These are phyloP conservation scores for apple (Malus domestica) DNA, from an alignment of 306 rosid species.

Conservation along the genomic window DNA sequence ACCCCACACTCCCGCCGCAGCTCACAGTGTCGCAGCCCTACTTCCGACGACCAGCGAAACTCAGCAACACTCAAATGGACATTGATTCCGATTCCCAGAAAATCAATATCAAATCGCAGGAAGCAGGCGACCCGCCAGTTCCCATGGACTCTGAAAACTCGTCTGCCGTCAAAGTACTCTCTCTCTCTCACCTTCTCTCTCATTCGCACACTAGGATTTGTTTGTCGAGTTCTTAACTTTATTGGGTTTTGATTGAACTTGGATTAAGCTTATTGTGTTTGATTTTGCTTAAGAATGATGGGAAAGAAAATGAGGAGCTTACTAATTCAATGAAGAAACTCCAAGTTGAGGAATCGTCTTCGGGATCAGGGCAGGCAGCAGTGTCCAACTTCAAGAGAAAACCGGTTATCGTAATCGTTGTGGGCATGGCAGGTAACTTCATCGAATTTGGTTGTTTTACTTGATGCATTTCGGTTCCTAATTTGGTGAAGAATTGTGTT, in stretches of 20 bases:
- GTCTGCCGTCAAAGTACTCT: constrained; percentile 29
- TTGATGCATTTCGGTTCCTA: not conserved
- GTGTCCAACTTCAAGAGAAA: constrained; percentile 51
- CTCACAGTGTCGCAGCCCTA: too few species aligned
- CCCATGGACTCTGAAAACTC: constrained; percentile 9
- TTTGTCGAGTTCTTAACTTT: not conserved
- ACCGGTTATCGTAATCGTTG: constrained; percentile 81
- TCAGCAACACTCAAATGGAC: not conserved
- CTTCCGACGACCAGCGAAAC: not conserved
- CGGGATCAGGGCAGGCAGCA: constrained; percentile 33
- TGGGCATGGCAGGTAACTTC: constrained; percentile 82
- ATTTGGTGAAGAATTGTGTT: not conserved
- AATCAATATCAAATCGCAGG: not conserved
- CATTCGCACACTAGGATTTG: not conserved
- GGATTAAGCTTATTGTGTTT: constrained; percentile 1
- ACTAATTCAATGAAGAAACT: constrained; percentile 53
- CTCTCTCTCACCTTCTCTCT: not conserved
- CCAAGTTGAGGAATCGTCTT: constrained; percentile 50
- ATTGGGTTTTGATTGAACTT: not conserved
- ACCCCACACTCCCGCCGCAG: not conserved
- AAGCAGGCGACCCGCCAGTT: not conserved
- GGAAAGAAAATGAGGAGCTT: constrained; percentile 51
- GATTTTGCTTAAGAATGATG: constrained; percentile 35
- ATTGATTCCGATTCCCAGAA: not conserved
- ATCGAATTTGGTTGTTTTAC: not conserved